Conservation (phyloP, 202 grass and related monocot species). For the Setaria viridis region DNA sequence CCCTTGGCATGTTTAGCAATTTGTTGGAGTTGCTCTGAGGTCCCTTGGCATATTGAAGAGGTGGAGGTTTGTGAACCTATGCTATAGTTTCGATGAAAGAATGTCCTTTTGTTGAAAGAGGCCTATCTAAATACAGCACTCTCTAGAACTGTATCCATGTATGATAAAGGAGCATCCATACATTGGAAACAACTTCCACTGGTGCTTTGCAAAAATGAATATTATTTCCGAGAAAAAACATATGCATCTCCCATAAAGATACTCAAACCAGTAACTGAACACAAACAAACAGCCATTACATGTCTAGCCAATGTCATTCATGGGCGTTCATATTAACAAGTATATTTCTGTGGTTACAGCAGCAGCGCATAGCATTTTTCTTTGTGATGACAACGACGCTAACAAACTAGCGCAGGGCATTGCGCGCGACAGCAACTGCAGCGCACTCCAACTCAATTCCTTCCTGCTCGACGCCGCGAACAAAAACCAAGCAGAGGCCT, state of each 20-base stretch:
- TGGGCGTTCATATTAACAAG: not conserved
- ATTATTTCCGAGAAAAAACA: not conserved
- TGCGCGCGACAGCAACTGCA: not conserved
- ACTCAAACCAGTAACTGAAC: not conserved
- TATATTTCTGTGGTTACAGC: not conserved
- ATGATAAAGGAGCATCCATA: not conserved
- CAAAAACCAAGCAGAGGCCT: constrained; percentile 15
- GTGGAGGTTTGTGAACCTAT: not conserved
- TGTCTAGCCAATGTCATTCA: not conserved
- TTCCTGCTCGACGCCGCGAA: constrained; percentile 11
- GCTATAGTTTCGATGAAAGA: not conserved
- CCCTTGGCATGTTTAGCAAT: too few relatives aligned
- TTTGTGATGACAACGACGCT: not conserved
- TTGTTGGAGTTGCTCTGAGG: too few relatives aligned
- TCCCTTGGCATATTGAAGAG: too few relatives aligned
- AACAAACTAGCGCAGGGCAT: not conserved
- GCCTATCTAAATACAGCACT: not conserved
- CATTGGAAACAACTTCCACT: not conserved
- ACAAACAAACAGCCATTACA: not conserved
- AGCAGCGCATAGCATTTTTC: not conserved
- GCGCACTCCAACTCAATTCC: not conserved
- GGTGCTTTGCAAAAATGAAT: not conserved
- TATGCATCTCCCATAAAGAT: not conserved
- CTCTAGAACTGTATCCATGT: not conserved
- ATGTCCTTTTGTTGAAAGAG: not conserved